A percentile compares a stretch with the other conserved stretches of the same genome.
Evolutionary conservation across 768 basidiomycete species (phyloP).

Genomic region (Amanita rubescens): DNA sequence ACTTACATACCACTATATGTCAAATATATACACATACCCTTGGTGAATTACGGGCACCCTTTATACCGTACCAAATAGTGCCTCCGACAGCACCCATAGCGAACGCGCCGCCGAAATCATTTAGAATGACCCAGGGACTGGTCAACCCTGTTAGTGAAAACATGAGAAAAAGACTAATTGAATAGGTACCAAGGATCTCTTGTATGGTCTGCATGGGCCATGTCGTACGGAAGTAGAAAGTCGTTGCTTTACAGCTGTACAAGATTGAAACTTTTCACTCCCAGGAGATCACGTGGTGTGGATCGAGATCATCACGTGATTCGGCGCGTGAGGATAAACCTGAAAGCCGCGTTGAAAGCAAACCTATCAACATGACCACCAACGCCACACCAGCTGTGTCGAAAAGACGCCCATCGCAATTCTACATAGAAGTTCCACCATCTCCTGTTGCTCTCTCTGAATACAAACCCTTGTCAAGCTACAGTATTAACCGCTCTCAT

Average conservation of each 20-base stretch:
- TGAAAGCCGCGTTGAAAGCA: not conserved
- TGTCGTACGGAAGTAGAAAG: conserved; percentile 22
- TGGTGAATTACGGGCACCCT: conserved; percentile 95
- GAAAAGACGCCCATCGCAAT: conserved; percentile 30
- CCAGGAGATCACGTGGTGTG: conserved; percentile 1
- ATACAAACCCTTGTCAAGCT: not conserved
- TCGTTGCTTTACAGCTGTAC: conserved; percentile 7
- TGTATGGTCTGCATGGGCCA: conserved; percentile 91
- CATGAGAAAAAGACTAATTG: not conserved
- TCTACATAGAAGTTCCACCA: conserved; percentile 55
- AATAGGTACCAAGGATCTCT: conserved; percentile 75
- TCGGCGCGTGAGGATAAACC: not conserved
- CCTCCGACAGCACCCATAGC: conserved; percentile 98
- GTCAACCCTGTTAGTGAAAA: not conserved
- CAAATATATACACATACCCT: conserved; percentile 46
- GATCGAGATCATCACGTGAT: not conserved
- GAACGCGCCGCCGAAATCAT: conserved; percentile 97
- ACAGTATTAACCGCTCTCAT: not conserved
- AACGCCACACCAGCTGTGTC: conserved; percentile 17
- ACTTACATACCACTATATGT: not conserved
- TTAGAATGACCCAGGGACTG: conserved; percentile 98
- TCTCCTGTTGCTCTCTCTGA: conserved; percentile 25
- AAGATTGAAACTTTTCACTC: conserved; percentile 9
- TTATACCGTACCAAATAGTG: conserved; percentile 98
- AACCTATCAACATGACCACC: conserved; percentile 16